Percentiles rank a stretch among this genome's conserved stretches.
Conservation (phyloP, 495 filamentous ascomycete genomes). For the Penicillium odoratum region DNA sequence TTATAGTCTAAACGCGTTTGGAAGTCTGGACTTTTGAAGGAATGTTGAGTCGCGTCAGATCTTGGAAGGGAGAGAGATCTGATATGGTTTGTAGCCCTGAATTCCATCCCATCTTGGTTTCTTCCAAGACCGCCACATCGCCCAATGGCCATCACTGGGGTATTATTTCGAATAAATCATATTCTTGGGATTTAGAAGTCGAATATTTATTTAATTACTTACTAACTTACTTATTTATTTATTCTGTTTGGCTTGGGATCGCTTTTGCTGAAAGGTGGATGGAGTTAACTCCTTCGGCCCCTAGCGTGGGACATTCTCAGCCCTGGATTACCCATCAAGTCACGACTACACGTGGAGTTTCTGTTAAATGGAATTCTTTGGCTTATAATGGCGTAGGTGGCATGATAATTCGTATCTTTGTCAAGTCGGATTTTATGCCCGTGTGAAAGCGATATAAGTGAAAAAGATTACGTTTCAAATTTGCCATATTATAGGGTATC, state of each 20-base stretch:
- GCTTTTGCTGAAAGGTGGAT: neutral
- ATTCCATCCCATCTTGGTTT: constrained; percentile 19
- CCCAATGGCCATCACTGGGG: neutral
- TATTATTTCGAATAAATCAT: neutral
- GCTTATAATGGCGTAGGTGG: constrained; percentile 1
- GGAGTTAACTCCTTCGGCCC: neutral
- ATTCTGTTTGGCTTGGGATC: neutral
- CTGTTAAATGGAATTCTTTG: neutral
- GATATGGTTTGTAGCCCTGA: constrained; percentile 27
- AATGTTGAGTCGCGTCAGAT: constrained; percentile 23
- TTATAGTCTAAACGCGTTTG: constrained; percentile 13
- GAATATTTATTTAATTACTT: neutral
- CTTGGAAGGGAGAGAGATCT: constrained; percentile 13
- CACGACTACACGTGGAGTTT: constrained; percentile 1
- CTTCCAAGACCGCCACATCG: constrained; percentile 5
- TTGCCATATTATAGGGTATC: too few relatives aligned
- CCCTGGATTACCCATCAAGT: constrained; percentile 3
- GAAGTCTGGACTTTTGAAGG: neutral
- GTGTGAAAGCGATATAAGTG: too few relatives aligned
- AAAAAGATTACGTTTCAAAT: too few relatives aligned
- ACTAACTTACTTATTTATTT: too few relatives aligned
- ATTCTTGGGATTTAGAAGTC: too few relatives aligned
- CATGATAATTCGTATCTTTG: neutral
- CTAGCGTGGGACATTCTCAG: constrained; percentile 4
- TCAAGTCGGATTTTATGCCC: too few relatives aligned